Percentiles rank a stretch among this genome's conserved stretches.
These are phyloP conservation scores for Phallus indusiatus DNA, from an alignment of 768 basidiomycete genomes.

Conservation along the genomic window DNA sequence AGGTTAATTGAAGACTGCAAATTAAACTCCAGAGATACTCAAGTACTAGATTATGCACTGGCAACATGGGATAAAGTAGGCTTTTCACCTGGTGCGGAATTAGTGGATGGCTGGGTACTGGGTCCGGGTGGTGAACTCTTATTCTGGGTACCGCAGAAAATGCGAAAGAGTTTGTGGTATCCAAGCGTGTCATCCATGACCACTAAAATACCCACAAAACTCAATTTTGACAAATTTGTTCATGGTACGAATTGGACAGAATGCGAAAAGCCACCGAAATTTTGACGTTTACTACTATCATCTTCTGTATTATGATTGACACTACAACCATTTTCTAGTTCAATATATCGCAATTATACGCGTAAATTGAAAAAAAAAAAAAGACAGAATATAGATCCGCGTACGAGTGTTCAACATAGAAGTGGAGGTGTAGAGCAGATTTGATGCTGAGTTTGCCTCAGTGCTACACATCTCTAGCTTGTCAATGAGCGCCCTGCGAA, in stretches of 20 bases:
- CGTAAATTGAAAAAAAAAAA: no score
- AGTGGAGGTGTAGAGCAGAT: no score
- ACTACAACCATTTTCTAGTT: no score
- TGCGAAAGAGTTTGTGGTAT: not conserved
- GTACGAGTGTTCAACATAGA: no score
- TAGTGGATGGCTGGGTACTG: not conserved
- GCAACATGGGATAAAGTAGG: not conserved
- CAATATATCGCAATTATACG: no score
- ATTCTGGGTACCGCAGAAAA: not conserved
- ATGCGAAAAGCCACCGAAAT: not conserved
- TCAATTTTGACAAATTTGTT: not conserved
- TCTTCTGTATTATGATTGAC: no score
- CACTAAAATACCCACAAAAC: not conserved
- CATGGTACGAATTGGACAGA: not conserved
- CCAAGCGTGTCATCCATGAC: not conserved
- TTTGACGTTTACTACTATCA: no score
- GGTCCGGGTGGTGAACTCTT: not conserved
- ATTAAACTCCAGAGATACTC: not conserved
- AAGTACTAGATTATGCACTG: not conserved
- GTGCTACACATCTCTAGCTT: no score
- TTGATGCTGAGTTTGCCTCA: no score
- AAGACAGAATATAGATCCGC: no score
- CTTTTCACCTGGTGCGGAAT: not conserved
- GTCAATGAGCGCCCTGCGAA: no score
- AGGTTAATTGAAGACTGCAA: no score